A percentile compares a stretch with the other conserved stretches of the same genome.
phyloP scores from a whole-genome alignment of 2,329 filamentous ascomycete genomes.

The Cercospora nicotianae region DNA sequence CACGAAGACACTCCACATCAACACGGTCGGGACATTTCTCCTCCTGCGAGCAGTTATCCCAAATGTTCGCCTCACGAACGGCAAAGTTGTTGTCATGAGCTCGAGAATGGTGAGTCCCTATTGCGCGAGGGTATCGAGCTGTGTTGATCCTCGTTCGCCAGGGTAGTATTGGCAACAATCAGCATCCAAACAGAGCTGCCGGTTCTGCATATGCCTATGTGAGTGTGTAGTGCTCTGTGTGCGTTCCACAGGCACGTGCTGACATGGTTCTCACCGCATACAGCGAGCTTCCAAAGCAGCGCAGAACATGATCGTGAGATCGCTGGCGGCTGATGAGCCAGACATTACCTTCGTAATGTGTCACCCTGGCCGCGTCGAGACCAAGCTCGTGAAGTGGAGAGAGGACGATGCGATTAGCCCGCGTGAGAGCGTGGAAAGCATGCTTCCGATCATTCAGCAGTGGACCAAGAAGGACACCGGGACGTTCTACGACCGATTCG shows the following conservation, averaged over 20 bases:
- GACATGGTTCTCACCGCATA: background rate
- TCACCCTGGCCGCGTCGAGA: constrained; percentile 51
- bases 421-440: constrained; percentile 44
- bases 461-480: constrained; percentile 41
- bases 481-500: constrained; percentile 48
- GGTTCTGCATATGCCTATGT: constrained; percentile 50
- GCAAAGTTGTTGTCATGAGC: constrained; percentile 46
- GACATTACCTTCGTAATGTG: constrained; percentile 45
- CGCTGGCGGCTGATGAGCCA: constrained; percentile 47
- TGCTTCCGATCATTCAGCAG: constrained; percentile 42
- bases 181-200: constrained; percentile 26
- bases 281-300: constrained; percentile 48
- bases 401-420: constrained; percentile 49
- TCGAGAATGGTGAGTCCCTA: constrained; percentile 43
- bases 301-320: constrained; percentile 48
- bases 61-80: constrained; percentile 30
- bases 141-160: background rate
- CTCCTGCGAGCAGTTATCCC: constrained; percentile 43
- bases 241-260: background rate
- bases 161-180: constrained; percentile 45
- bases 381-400: constrained; percentile 45
- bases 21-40: constrained; percentile 47
- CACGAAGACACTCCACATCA: constrained; percentile 43
- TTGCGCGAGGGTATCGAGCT: background rate
- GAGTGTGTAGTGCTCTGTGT: background rate